phyloP scores from a whole-genome alignment of 2,329 filamentous ascomycete genomes.

The Aspergillus uvarum region DNA sequence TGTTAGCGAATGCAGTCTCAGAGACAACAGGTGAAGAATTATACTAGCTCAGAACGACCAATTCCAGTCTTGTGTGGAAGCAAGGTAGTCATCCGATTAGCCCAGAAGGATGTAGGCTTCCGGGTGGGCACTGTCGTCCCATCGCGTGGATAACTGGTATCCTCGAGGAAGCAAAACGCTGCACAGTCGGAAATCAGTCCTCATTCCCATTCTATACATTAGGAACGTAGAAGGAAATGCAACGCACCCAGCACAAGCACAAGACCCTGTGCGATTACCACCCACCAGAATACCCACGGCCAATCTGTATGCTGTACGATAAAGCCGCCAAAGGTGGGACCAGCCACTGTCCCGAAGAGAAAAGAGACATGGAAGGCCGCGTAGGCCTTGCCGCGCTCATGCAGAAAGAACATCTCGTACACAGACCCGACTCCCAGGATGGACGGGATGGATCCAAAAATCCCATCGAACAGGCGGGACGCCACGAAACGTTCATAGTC shows the following conservation, averaged over 20 bases:
- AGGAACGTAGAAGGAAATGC: no score
- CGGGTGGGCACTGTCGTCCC: neutral
- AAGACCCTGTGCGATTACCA: neutral
- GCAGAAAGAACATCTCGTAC: conserved; percentile 3
- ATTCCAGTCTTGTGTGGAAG: neutral
- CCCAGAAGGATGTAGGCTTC: neutral
- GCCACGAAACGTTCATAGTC: conserved; percentile 4
- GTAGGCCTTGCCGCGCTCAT: conserved; percentile 2
- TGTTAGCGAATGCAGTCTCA: no score
- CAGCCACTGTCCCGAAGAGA: neutral
- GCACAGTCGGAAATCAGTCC: neutral
- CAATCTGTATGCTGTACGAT: neutral
- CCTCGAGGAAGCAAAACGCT: neutral
- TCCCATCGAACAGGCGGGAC: neutral
- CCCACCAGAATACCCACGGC: conserved; percentile 4
- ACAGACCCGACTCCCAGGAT: neutral
- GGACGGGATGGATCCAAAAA: neutral
- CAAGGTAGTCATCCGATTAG: neutral
- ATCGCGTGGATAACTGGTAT: neutral
- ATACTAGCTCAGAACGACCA: neutral
- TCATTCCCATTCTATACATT: no score
- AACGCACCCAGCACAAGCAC: neutral
- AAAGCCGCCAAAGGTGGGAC: neutral
- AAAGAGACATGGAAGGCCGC: neutral
- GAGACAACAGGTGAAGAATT: no score